Conservation (phyloP, 148 eudicot species). For the Vaccinium corymbosum region DNA sequence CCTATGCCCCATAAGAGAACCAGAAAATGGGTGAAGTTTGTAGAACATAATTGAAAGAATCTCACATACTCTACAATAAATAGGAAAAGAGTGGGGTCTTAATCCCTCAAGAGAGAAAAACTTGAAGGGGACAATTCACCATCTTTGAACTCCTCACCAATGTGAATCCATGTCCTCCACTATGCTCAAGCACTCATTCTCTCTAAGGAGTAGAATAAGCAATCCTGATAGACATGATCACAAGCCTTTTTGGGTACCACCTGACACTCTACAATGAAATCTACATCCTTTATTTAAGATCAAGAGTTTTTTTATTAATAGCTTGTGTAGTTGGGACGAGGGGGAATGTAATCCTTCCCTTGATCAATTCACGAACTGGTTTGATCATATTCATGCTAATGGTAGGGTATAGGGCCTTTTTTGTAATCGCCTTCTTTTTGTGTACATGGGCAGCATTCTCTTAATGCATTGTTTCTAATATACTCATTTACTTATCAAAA, state of each 20-base stretch:
- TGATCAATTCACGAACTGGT: too few species aligned
- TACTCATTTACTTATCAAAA: too few species aligned
- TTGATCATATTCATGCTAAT: too few species aligned
- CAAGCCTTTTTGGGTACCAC: background rate
- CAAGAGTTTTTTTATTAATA: too few species aligned
- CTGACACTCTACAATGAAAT: background rate
- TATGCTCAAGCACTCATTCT: background rate
- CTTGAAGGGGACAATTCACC: background rate
- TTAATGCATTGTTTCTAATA: too few species aligned
- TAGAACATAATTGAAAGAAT: background rate
- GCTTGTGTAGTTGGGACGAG: too few species aligned
- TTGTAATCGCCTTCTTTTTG: too few species aligned
- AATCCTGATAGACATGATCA: background rate
- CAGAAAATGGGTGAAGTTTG: background rate
- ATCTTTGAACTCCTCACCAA: background rate
- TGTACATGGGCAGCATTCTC: too few species aligned
- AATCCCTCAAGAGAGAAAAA: conserved; percentile 1
- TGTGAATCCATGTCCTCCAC: background rate
- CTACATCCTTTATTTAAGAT: background rate
- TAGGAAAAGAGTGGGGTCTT: background rate
- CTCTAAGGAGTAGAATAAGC: background rate
- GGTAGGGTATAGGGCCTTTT: too few species aligned
- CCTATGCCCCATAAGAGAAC: background rate
- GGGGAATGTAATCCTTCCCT: too few species aligned
- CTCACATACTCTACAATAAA: background rate